Base-by-base conservation (phyloP, 164 flowering plant genomes). In the Taxillus chinensis region DNA sequence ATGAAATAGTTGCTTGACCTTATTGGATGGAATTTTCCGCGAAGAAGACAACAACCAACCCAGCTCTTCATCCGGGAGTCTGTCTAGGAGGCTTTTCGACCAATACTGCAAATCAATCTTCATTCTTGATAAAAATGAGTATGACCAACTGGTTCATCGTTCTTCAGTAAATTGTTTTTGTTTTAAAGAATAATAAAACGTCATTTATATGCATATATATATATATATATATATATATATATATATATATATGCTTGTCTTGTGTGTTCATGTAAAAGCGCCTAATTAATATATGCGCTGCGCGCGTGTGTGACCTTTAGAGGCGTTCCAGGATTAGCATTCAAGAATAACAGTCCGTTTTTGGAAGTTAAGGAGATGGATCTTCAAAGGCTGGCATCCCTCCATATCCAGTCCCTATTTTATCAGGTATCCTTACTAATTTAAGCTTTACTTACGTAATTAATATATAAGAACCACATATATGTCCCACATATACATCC, bases 251-350 rank as follows among this genome's bases (percentile, higher is more conserved):
- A 27, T 27, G 27, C 27, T 27, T 27, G 27, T 27, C 27, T 27
- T 27, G 27, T 27, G 27, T 27, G 27, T 27, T 27, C 27, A 27
- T 27, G 27, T 27, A 27, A 27, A 27, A 27, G 27, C 27, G 27
- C 27, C 27, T 27, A 27, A 27, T 27, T 27, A 27, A 27, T 27
- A 16, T 56, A 13, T 40, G 14, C 39, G 40, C 14, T 2, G 37
- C 5, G 2, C 27, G 46, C 2, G 6, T 55, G 38, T 37, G 5
- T 27, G 39, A 40, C 42, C 55, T 7, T 50, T 67, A 81, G 93
- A 55, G 50, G 59, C 27, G 75, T 89, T 42, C 98, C 98, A 0
- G 98, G 98, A 41, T 41, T 72, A 3, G 93, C 87, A 56, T 85
- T 83, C 68, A 73, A 56, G 74, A 80, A 75, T 62, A 74, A 67